A percentile compares a stretch with the other conserved stretches of the same genome.
phyloP scores from a whole-genome alignment of 352 stramenopile species.

The Phytophthora quininea region DNA sequence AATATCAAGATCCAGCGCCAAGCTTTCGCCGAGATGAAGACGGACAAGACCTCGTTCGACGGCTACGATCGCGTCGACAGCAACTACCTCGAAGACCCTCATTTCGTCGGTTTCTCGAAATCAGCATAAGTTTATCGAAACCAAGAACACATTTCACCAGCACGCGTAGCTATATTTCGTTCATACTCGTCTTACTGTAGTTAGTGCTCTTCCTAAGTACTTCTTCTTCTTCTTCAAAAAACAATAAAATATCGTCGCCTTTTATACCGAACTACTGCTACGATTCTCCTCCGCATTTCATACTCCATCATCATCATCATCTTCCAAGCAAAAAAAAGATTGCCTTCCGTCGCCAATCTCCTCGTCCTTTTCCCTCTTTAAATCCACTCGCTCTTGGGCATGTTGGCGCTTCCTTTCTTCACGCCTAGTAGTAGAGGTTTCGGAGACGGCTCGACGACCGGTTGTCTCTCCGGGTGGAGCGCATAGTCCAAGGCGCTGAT shows the following conservation, averaged over 20 bases:
- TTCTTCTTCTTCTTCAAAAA: conserved; percentile 26
- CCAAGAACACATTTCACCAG: neutral
- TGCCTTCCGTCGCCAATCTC: conserved; percentile 27
- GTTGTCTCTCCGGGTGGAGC: conserved; percentile 47
- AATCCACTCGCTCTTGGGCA: conserved; percentile 60
- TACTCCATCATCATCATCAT: neutral
- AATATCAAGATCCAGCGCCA: conserved; percentile 79
- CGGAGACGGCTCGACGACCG: conserved; percentile 37
- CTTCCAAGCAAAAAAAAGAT: neutral
- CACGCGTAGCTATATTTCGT: conserved; percentile 23
- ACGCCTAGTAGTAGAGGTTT: conserved; percentile 59
- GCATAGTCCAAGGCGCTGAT: conserved; percentile 57
- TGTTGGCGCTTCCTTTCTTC: conserved; percentile 47
- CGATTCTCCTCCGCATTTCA: conserved; percentile 24
- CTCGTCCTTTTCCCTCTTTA: conserved; percentile 20
- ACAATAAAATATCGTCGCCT: conserved; percentile 43
- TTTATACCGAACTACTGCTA: conserved; percentile 46
- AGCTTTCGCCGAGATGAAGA: conserved; percentile 78
- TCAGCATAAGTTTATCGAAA: neutral
- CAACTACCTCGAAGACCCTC: conserved; percentile 67
- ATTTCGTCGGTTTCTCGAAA: conserved; percentile 60
- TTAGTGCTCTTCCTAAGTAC: conserved; percentile 42
- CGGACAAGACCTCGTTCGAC: conserved; percentile 67
- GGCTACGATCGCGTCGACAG: conserved; percentile 56
- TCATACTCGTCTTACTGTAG: conserved; percentile 40